Evolutionary conservation across 78 protist species (phyloP), one percentile per base, ranked within the genome.

Genomic region (Dictyostelium citrinum): DNA sequence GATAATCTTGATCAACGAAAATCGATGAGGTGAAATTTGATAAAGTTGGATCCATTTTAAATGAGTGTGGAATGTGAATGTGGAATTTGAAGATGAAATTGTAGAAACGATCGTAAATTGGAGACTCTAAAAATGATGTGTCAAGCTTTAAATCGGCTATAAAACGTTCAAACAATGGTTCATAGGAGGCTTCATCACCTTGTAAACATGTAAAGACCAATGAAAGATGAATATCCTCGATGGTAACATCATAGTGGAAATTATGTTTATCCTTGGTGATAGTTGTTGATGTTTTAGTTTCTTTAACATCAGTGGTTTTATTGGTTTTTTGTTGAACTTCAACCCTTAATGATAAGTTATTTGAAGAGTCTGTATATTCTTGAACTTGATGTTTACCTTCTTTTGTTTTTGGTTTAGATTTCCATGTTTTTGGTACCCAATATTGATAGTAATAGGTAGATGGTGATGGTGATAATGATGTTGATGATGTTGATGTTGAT

Each of bases 391-490:
- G 20, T 9, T 67, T 39, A 29, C 22, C n/a, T 39, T 35, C 27
- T 41, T 41, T 75, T 37, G 45, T 0, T 10, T 29, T 64, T 39
- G 22, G 45, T 75, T 35, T 75, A 1, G 81, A 12, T 41, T 24
- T 75, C 81, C 81, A 75, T 8, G 10, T 24, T 6, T 75, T 75
- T 35, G 81, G 81, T 35, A n/a, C 29, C 81, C 81, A 75, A 75
- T 75, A 75, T 75, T 75, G 81, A n/a, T 75, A 75, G 4, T n/a
- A 75, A 6, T 35, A 6, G 22, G 33, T 41, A 1, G n/a, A n/a
- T n/a, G n/a, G n/a, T n/a, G n/a, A n/a, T n/a, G n/a, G n/a, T n/a
- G n/a, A n/a, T n/a, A n/a, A n/a, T 39, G 43, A 0, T 39, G 43
- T 0, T 39, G 43, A 39, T 39, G 43, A 0, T 39, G 43, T 0